Percentiles rank a stretch among this genome's conserved stretches.
Conservation (phyloP, 768 basidiomycete genomes). For the Psilocybe sp. region DNA sequence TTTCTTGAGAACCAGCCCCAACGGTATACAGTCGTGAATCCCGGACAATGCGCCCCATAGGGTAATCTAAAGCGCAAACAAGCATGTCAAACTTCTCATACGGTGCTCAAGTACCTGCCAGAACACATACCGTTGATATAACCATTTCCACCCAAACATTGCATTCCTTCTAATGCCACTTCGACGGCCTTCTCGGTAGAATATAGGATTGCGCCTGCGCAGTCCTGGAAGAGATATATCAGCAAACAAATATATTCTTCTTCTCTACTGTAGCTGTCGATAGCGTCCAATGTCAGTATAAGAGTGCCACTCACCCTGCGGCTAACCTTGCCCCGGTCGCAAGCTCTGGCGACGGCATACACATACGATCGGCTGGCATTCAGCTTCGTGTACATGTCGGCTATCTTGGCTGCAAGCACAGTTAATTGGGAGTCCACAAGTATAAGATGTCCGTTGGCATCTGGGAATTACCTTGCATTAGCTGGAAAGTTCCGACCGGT, state of each 20-base stretch:
- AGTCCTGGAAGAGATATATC: conserved; percentile 58
- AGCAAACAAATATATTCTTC: background rate
- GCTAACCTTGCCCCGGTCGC: conserved; percentile 77
- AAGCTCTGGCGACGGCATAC: conserved; percentile 89
- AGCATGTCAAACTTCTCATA: background rate
- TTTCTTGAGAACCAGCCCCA: conserved; percentile 97
- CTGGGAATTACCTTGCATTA: conserved; percentile 80
- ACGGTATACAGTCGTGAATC: conserved; percentile 90
- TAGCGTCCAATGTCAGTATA: background rate
- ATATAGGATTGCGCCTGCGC: conserved; percentile 92
- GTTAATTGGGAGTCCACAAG: conserved; percentile 2
- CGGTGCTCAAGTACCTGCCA: background rate
- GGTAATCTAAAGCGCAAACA: conserved; percentile 62
- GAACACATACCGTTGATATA: conserved; percentile 78
- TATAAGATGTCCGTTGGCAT: background rate
- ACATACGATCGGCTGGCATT: conserved; percentile 88
- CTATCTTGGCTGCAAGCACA: conserved; percentile 59
- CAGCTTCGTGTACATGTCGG: conserved; percentile 94
- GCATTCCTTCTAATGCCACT: conserved; percentile 88
- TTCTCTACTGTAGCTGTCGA: no score
- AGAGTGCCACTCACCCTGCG: conserved; percentile 53
- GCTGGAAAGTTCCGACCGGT: conserved; percentile 85
- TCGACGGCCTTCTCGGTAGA: conserved; percentile 91
- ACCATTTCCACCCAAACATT: conserved; percentile 92
- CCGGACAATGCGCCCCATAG: conserved; percentile 81